A percentile compares a stretch with the other conserved stretches of the same genome.
Evolutionary conservation across 192 early-diverging fungal species (phyloP).

Genomic region (Coemansia sp.): DNA sequence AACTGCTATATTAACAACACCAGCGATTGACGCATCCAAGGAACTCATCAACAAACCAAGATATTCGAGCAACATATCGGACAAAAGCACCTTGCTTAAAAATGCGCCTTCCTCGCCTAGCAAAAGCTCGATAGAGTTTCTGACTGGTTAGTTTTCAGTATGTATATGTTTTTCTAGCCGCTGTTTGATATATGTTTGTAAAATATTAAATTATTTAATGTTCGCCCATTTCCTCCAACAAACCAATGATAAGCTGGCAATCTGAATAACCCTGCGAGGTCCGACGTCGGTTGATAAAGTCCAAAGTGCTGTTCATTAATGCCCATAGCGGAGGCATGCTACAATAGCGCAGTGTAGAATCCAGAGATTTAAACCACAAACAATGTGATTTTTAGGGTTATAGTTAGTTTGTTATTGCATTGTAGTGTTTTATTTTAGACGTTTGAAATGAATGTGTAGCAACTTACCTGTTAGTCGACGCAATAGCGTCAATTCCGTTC

Average conservation of each 20-base stretch:
- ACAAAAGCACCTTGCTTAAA: neutral
- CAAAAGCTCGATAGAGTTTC: slow-evolving; percentile 46
- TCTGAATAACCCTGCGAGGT: neutral
- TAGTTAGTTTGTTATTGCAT: too few species aligned
- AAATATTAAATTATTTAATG: neutral
- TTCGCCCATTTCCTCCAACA: slow-evolving; percentile 9
- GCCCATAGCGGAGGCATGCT: slow-evolving; percentile 40
- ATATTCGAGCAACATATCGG: too few species aligned
- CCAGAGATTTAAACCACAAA: neutral
- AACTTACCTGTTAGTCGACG: slow-evolving; percentile 28
- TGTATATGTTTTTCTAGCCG: neutral
- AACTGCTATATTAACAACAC: too few species aligned
- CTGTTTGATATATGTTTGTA: neutral
- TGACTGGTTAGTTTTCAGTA: slow-evolving; percentile 14
- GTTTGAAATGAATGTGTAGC: too few species aligned
- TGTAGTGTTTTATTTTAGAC: too few species aligned
- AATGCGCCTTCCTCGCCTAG: slow-evolving; percentile 1
- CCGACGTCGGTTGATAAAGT: slow-evolving; percentile 26
- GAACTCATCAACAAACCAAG: too few species aligned
- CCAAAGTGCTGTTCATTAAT: slow-evolving; percentile 40
- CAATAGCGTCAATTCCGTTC: slow-evolving; percentile 34
- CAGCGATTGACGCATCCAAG: too few species aligned
- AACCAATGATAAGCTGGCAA: slow-evolving; percentile 28
- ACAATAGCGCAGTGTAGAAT: neutral
- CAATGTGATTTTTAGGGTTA: neutral